Evolutionary conservation across 345 rosid species (phyloP).

Genomic region (Eutrema japonicum): DNA sequence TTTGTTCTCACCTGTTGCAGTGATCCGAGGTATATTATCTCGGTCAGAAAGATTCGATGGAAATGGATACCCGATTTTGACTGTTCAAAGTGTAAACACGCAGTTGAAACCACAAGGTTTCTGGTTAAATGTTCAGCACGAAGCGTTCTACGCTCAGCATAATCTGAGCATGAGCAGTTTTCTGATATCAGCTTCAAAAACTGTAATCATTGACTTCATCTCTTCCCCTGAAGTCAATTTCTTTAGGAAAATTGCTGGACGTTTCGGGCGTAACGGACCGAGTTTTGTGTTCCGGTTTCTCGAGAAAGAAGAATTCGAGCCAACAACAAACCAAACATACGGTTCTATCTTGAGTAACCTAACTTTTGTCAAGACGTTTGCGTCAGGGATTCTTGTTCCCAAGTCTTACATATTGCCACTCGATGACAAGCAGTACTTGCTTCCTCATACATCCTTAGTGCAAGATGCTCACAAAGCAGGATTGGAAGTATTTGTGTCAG

Average conservation of each 20-base stretch:
- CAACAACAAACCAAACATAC: slow-evolving; percentile 73
- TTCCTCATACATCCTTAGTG: slow-evolving; percentile 58
- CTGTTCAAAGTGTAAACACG: slow-evolving; percentile 47
- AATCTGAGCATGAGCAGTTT: slow-evolving; percentile 72
- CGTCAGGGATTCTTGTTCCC: slow-evolving; percentile 87
- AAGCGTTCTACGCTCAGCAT: slow-evolving; percentile 64
- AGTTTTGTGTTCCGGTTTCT: slow-evolving; percentile 66
- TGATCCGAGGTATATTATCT: slow-evolving; percentile 26
- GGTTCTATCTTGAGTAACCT: slow-evolving; percentile 63
- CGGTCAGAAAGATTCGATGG: slow-evolving; percentile 23
- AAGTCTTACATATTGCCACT: slow-evolving; percentile 76
- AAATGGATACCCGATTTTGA: slow-evolving; percentile 40
- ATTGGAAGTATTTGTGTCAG: slow-evolving; percentile 74
- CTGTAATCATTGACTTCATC: slow-evolving; percentile 53
- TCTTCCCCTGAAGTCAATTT: slow-evolving; percentile 89
- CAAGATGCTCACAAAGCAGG: slow-evolving; percentile 85
- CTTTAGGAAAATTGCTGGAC: slow-evolving; percentile 57
- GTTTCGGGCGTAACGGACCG: slow-evolving; percentile 51
- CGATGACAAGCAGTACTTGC: slow-evolving; percentile 53
- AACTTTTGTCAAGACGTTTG: slow-evolving; percentile 81
- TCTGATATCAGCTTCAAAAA: slow-evolving; percentile 52
- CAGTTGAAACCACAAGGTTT: slow-evolving; percentile 47
- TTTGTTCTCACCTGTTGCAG: slow-evolving; percentile 1
- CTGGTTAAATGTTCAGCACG: slow-evolving; percentile 91
- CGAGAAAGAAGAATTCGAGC: slow-evolving; percentile 53